Evolutionary conservation across 2,329 filamentous ascomycete species (phyloP).

Genomic region (Westerdykella sp.): DNA sequence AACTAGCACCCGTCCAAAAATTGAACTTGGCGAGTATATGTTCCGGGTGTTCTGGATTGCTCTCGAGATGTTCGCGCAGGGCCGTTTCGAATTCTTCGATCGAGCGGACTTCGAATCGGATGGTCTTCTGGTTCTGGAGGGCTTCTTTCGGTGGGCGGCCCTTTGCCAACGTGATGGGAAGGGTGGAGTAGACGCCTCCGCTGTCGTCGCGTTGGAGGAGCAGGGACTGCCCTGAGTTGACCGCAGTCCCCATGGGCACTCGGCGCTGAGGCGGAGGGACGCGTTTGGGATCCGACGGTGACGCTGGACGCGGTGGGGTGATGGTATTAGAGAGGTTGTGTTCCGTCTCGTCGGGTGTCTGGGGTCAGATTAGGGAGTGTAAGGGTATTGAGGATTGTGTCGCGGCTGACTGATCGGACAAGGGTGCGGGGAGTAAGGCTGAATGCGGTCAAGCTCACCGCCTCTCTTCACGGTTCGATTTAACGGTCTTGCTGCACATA

Average conservation of each 20-base stretch:
- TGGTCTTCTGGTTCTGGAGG: constrained; percentile 20
- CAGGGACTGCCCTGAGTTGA: background rate
- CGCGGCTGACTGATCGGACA: too few relatives aligned
- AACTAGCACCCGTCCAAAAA: constrained; percentile 35
- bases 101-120: constrained; percentile 25
- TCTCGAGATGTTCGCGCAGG: constrained; percentile 30
- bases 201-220: background rate
- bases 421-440: too few relatives aligned
- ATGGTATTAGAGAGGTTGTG: too few relatives aligned
- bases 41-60: constrained; percentile 31
- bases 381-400: too few relatives aligned
- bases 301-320: too few relatives aligned
- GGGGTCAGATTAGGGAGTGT: too few relatives aligned
- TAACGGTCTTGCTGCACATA: too few relatives aligned
- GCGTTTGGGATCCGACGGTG: too few relatives aligned
- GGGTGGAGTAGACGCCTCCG: constrained; percentile 16
- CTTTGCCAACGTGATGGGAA: constrained; percentile 27
- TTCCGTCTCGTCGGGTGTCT: too few relatives aligned
- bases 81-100: constrained; percentile 34
- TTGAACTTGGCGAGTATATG: constrained; percentile 36
- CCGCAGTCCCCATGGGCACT: background rate
- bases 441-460: too few relatives aligned
- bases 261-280: too few relatives aligned
- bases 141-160: constrained; percentile 36
- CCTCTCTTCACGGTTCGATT: too few relatives aligned